Conservation (phyloP, 495 filamentous ascomycete genomes). For the Tuber calosporum region DNA sequence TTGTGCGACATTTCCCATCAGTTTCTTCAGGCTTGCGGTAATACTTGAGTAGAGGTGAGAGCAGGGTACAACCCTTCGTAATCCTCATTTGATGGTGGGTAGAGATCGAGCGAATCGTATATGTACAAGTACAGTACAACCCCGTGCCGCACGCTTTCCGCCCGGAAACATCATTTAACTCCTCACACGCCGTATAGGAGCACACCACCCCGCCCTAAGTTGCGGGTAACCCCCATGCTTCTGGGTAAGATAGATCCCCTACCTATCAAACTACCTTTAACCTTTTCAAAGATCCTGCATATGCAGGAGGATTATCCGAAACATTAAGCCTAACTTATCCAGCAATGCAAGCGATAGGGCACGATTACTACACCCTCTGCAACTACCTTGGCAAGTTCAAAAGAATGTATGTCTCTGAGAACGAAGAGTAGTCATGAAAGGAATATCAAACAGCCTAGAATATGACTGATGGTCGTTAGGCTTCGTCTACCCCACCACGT, state of each 20-base stretch:
- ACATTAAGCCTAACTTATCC: not conserved
- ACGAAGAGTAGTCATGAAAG: not conserved
- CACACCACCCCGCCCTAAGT: too few relatives aligned
- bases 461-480: not conserved
- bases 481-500: not conserved
- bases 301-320: not conserved
- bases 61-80: not conserved
- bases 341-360: not conserved
- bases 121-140: too few relatives aligned
- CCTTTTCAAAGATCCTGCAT: not conserved
- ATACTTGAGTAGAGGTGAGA: not conserved
- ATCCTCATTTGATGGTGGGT: not conserved
- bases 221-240: not conserved
- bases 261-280: not conserved
- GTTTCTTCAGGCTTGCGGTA: not conserved
- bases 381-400: not conserved
- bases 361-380: not conserved
- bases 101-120: not conserved
- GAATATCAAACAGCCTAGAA: not conserved
- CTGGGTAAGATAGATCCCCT: not conserved
- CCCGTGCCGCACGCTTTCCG: too few relatives aligned
- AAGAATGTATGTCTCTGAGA: not conserved
- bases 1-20: not conserved
- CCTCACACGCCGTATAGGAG: not conserved
- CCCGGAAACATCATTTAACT: too few relatives aligned